phyloP scores from a whole-genome alignment of 768 basidiomycete genomes.

The Boletus vinaceobasis region DNA sequence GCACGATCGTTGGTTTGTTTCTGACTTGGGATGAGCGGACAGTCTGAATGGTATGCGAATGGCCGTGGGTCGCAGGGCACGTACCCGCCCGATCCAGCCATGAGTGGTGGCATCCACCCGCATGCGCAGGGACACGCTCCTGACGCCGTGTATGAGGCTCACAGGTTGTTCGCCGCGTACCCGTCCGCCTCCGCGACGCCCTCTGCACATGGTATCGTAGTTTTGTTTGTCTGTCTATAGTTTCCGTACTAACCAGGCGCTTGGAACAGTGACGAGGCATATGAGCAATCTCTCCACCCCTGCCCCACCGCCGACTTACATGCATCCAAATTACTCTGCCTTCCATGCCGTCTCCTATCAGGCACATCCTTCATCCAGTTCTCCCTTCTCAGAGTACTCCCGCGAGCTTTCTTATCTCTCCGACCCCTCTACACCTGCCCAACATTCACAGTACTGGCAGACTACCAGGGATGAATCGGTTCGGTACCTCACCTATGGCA shows the following conservation, averaged over 20 bases:
- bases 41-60: conserved; percentile 24
- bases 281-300: conserved; percentile 56
- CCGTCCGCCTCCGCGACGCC: conserved; percentile 76
- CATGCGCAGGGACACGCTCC: conserved; percentile 23
- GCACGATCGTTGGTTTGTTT: not conserved
- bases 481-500: conserved; percentile 52
- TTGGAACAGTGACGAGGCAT: conserved; percentile 58
- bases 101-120: not conserved
- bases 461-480: conserved; percentile 57
- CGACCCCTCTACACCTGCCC: conserved; percentile 40
- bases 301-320: conserved; percentile 60
- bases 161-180: conserved; percentile 62
- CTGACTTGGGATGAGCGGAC: conserved; percentile 22
- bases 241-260: conserved; percentile 16
- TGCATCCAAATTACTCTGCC: conserved; percentile 43
- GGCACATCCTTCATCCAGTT: conserved; percentile 36
- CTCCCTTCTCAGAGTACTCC: conserved; percentile 68
- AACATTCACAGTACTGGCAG: conserved; percentile 63
- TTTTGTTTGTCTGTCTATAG: not conserved
- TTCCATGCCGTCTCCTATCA: conserved; percentile 27
- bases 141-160: conserved; percentile 65
- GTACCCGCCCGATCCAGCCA: conserved; percentile 11
- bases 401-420: conserved; percentile 57
- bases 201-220: conserved; percentile 61
- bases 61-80: conserved; percentile 16